Evolutionary conservation across 352 stramenopile genomes (phyloP).

Genomic region (Peronospora farinosa): DNA sequence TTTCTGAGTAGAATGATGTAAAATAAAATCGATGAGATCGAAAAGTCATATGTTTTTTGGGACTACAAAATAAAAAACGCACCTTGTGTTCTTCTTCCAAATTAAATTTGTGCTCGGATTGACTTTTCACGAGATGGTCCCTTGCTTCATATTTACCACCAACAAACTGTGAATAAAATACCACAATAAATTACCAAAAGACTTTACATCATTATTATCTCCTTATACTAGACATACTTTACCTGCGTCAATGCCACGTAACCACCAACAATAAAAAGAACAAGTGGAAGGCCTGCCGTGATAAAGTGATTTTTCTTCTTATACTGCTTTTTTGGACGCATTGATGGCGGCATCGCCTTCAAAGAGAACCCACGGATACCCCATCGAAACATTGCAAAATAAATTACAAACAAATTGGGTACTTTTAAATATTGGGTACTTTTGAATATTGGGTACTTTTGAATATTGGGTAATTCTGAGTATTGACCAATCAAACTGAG

Average conservation of each 20-base stretch:
- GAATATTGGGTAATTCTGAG: constrained; percentile 5
- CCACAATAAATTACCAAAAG: not conserved
- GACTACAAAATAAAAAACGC: not conserved
- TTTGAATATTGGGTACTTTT: too few relatives aligned
- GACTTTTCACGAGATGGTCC: constrained; percentile 78
- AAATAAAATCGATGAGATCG: too few relatives aligned
- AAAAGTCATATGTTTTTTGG: too few relatives aligned
- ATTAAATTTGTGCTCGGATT: constrained; percentile 74
- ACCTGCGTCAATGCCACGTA: constrained; percentile 75
- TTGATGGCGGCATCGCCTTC: constrained; percentile 10
- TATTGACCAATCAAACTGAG: constrained; percentile 10
- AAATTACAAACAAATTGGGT: constrained; percentile 1
- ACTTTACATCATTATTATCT: too few relatives aligned
- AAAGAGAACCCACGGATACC: constrained; percentile 20
- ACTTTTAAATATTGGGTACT: not conserved
- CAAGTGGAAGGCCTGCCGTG: constrained; percentile 62
- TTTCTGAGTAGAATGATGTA: constrained; percentile 35
- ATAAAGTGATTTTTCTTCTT: constrained; percentile 63
- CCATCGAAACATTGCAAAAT: constrained; percentile 25
- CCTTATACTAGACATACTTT: not conserved
- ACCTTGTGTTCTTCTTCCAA: constrained; percentile 85
- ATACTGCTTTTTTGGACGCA: constrained; percentile 27
- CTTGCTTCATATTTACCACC: constrained; percentile 76
- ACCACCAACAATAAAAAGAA: constrained; percentile 79
- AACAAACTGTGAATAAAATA: constrained; percentile 48